A percentile compares a stretch with the other conserved stretches of the same genome.
These are phyloP conservation scores for Tetrahymena malaccensis DNA, from an alignment of 73 alveolate genomes.

Conservation along the genomic window DNA sequence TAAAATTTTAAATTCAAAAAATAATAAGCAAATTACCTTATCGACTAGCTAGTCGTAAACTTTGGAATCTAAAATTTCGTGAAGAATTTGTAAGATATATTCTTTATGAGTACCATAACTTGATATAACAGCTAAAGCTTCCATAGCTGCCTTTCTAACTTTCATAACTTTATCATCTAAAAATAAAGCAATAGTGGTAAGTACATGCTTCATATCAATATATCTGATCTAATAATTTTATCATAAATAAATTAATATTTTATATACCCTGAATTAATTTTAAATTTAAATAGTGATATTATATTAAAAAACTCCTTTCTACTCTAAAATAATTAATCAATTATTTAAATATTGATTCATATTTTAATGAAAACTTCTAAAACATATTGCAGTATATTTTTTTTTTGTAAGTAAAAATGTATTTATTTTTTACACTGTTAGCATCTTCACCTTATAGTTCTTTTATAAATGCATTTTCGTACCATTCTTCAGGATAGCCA, in stretches of 20 bases:
- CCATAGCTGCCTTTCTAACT: neutral
- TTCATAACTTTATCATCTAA: neutral
- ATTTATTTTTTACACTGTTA: neutral
- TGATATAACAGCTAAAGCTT: neutral
- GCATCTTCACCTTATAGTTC: neutral
- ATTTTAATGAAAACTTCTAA: no score
- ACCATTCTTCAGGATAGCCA: neutral
- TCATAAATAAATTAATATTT: neutral
- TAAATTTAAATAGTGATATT: no score
- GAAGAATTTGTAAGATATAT: neutral
- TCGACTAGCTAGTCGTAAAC: neutral
- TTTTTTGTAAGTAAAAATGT: neutral
- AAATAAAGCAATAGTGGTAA: neutral
- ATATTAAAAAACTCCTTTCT: no score
- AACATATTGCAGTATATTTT: no score
- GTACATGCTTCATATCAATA: neutral
- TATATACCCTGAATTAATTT: neutral
- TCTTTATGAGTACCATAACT: neutral
- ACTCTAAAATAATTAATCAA: no score
- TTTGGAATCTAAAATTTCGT: neutral
- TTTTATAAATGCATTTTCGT: neutral
- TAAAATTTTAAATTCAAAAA: neutral
- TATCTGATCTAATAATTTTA: neutral
- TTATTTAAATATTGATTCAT: no score
- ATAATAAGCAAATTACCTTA: neutral